Evolutionary conservation across 768 basidiomycete genomes (phyloP), one percentile per base, ranked within the genome.

Genomic region (Kwoniella shandongensis): DNA sequence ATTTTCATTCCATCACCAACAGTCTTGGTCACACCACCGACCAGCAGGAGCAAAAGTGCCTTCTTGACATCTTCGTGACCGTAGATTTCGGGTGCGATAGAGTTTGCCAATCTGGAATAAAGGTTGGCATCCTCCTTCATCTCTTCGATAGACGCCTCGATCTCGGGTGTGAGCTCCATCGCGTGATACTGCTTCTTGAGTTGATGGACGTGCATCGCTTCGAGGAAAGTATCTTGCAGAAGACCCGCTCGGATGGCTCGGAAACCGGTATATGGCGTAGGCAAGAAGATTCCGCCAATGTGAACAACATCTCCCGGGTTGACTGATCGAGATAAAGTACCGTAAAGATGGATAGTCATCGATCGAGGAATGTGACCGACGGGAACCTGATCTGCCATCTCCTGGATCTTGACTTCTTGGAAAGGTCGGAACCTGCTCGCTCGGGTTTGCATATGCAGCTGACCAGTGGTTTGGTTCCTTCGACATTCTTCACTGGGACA

Each of bases 351-450:
- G n/a, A 96, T 77, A 0, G 92, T 92, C 96, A 97, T 98, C 2
- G 93, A 92, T 36, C 96, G 87, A 22, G 96, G 96, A 56, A 99
- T 99, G 75, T 99, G 96, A 3, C 96, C 96, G 44, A 99, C 94
- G 22, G 96, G 96, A 0, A 99, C 96, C 86, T 99, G 96, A 71
- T 98, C 94, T 23, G 94, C 89, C 93, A 99, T 94, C 77, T 99
- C 96, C 76, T 99, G 96, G 53, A 99, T 93, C 78, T 94, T 94
- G 59, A 96, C 84, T 77, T 99, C 96, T 74, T 99, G 96, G 81
- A 98, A 99, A 0, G 96, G 93, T 67, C 87, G 89, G 77, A 99
- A 99, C 51, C 93, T 85, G 78, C 90, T 91, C 20, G 96, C 96
- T 42, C 96, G 84, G 4, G 96, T 99, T 78, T 98, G 96, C 94